Base-by-base conservation (phyloP, 164 flowering plant species). In the Akebia trifoliata region DNA sequence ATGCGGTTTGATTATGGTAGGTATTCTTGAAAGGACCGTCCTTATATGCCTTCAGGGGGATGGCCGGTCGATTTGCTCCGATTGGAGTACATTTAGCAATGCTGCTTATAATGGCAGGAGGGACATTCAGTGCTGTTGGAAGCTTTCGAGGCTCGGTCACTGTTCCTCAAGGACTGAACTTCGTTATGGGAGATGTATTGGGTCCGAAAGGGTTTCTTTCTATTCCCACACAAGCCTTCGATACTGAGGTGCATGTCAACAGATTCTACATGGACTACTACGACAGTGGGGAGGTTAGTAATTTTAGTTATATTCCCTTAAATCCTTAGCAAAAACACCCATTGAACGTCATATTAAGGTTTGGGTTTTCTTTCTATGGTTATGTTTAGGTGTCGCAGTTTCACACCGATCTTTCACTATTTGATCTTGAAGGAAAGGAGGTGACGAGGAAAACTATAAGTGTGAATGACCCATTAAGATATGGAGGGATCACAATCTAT, bases 121-220 rank as follows among this genome's bases (percentile, higher is more conserved):
- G 79, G 56, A 93, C 98, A 54, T 77, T 84, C 31, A 90, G 88
- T 73, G 97, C 98, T 52, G 25, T 83, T 36, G 97, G 97, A 57
- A 90, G 96, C 78, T 93, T 84, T 60, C 75, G 73, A 68, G 98
- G 98, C 11, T 78, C 96, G 4, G 98, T 90, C 11, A 93, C 86
- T 10, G 97, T 93, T 61, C 98, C 98, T 18, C 98, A 93, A 69
- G 98, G 98, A 30, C 72, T 93, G 57, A 90, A 93, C 59, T 93
- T 93, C 51, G 84, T 93, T 20, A 61, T 85, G 20, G 98, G 97
- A 45, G 97, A 93, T 79, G 92, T 93, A 18, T 42, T 90, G 49
- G 74, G 72, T 38, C 95, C 99, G 31, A 71, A 32, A 31, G 97
- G 99, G 22, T 87, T 90, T 71, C 87, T 93, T 46, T 90, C 99